Evolutionary conservation across 2,329 filamentous ascomycete genomes (phyloP).

Genomic region (Penicillium sp.): DNA sequence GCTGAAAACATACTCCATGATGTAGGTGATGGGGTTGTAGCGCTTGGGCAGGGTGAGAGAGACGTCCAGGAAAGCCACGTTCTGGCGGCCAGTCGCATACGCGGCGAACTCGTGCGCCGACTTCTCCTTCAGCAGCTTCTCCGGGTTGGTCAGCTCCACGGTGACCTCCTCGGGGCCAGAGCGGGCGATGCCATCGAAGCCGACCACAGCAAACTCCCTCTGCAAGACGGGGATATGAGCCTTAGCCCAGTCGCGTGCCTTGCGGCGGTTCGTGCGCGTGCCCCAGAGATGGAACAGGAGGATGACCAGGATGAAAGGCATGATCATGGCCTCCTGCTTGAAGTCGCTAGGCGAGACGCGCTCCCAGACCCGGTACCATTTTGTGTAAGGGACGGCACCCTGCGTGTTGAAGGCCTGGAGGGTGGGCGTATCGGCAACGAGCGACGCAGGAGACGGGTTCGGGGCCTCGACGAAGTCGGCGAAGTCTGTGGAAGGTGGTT

Average conservation of each 20-base stretch:
- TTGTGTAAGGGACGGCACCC: conserved; percentile 70
- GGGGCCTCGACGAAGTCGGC: conserved; percentile 86
- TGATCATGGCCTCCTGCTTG: conserved; percentile 79
- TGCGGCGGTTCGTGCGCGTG: conserved; percentile 73
- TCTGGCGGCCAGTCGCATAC: conserved; percentile 90
- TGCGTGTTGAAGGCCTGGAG: conserved; percentile 47
- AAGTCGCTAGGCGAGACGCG: conserved; percentile 83
- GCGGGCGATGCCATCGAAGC: conserved; percentile 65
- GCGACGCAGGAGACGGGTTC: conserved; percentile 59
- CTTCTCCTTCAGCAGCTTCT: conserved; percentile 77
- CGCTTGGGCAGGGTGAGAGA: conserved; percentile 79
- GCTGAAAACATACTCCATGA: conserved; percentile 68
- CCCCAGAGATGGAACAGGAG: conserved; percentile 81
- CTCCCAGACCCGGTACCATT: conserved; percentile 98
- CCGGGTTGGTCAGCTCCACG: conserved; percentile 50
- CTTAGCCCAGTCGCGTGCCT: conserved; percentile 77
- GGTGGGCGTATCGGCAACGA: conserved; percentile 45
- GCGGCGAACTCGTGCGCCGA: conserved; percentile 81
- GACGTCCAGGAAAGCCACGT: conserved; percentile 86
- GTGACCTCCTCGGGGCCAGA: conserved; percentile 43
- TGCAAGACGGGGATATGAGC: conserved; percentile 71
- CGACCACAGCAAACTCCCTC: conserved; percentile 83
- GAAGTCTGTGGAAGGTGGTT: conserved; percentile 65
- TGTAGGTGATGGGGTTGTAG: conserved; percentile 73
- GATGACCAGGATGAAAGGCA: conserved; percentile 72